Conservation (phyloP, 495 filamentous ascomycete genomes). For the Tuber borchii region DNA sequence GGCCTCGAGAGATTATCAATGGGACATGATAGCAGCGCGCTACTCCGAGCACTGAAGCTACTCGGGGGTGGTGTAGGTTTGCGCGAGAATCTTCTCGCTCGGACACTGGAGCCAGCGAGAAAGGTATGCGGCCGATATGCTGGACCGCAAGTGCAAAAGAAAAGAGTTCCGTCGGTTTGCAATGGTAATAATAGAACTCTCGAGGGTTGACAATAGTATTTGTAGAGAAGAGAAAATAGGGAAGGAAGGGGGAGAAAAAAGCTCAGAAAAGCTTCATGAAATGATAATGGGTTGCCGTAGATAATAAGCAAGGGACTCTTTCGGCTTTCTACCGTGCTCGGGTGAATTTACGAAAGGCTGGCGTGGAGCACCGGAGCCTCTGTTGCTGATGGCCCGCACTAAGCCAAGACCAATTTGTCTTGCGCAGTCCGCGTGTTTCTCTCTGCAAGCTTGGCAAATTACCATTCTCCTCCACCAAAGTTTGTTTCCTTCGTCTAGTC, state of each 20-base stretch:
- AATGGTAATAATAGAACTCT: not conserved
- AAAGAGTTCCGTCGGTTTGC: not conserved
- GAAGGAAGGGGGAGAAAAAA: not conserved
- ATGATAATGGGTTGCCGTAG: not conserved
- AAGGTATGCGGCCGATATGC: not conserved
- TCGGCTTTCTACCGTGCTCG: not conserved
- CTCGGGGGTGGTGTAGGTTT: conserved; percentile 53
- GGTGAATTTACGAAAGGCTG: too few relatives aligned
- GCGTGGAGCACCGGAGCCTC: not conserved
- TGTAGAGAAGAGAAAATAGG: not conserved
- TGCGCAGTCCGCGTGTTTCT: not conserved
- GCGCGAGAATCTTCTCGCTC: conserved; percentile 30
- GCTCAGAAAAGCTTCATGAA: not conserved
- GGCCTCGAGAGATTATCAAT: conserved; percentile 55
- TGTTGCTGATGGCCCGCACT: not conserved
- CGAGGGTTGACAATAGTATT: not conserved
- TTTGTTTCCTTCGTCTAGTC: not conserved
- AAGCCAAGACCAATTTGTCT: not conserved
- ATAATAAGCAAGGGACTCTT: not conserved
- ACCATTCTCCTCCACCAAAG: not conserved
- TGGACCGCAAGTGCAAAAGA: not conserved
- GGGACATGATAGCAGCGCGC: conserved; percentile 58
- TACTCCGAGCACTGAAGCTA: conserved; percentile 60
- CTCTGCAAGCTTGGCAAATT: conserved; percentile 1
- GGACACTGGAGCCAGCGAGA: conserved; percentile 32